Evolutionary conservation across 306 rosid genomes (phyloP), one percentile per base, ranked within the genome.

Genomic region (Lupinus albus): DNA sequence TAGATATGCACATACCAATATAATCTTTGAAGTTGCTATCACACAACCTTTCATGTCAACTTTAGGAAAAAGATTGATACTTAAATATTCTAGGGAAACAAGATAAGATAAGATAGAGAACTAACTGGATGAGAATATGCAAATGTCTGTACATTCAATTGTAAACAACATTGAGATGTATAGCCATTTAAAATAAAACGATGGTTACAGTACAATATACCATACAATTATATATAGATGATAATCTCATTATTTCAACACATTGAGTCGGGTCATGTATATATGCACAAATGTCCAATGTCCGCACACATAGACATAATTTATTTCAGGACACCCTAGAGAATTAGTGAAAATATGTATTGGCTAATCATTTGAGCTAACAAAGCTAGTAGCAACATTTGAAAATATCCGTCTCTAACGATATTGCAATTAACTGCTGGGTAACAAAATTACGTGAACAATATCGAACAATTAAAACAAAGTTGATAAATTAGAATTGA

Each of bases 1-100:
- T n/a, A n/a, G n/a, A n/a, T 25, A 25, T 25, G 4, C 30, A 25
- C 30, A 25, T 4, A 25, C 30, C 18, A 66, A 56, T 44, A 39
- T 3, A 41, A 63, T 49, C 69, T 67, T 42, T 41, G 28, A 57
- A 57, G 14, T 14, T 18, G 55, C 21, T 15, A 16, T 67, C 9
- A 54, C 12, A 28, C 0, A 18, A 44, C 6, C 18, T 64, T 64
- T 12, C 21, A 14, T 36, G 53, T 51, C 52, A 30, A 41, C 50
- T 47, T 60, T 49, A 12, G 25, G 28, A 16, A 64, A 17, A 52
- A 12, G 2, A 4, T 52, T 39, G 59, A 54, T 10, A 17, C 47
- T 54, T 20, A 35, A 6, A 14, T 56, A 46, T 46, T 20, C 48
- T 44, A 54, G 32, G 56, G 47, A 45, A 12, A 10, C 17, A 49